Evolutionary conservation across 2,329 filamentous ascomycete species (phyloP), one percentile per base, ranked within the genome.

Genomic region (Scytalidium lignicola): DNA sequence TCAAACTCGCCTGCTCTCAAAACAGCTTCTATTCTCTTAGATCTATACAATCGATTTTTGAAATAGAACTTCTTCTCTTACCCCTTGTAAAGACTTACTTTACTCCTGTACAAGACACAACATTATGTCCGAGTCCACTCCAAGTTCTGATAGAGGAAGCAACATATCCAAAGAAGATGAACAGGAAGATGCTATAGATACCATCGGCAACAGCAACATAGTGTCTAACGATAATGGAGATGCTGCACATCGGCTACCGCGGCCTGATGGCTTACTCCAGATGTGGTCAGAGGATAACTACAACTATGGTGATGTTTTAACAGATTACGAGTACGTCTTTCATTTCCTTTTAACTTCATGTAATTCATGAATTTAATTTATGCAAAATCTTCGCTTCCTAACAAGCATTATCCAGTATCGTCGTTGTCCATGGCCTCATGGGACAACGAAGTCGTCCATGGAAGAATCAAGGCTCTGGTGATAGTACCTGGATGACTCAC

Each of bases 401-500:
- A 37, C 32, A 37, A 15, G n/a, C 32, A 15, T 15, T 40, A 44
- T n/a, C n/a, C 22, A 52, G 50, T 37, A 17, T 52, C 8, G 47
- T 52, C 13, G 47, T 44, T 21, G 41, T 52, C 19, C 50, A 52
- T 23, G 50, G 50, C 5, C 41, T 49, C 19, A 37, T 37, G 32
- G 32, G 32, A 37, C 12, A 13, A 5, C 32, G 32, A 37, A 37
- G 15, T 17, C 32, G 6, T 15, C 32, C 32, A 4, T 37, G 32
- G 32, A 37, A 37, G n/a, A 37, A 37, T n/a, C 32, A 15, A 4
- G 32, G 32, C 10, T 37, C 32, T 17, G 32, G 32, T n/a, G 32
- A 37, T 37, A 37, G 32, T 37, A 15, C 32, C 32, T 37, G 32
- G 32, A 37, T 37, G 32, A 17, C 32, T 7, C 15, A 37, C n/a